These are phyloP conservation scores for Drechmeria coniospora DNA, from an alignment of 2,329 filamentous ascomycete species.

Conservation along the genomic window DNA sequence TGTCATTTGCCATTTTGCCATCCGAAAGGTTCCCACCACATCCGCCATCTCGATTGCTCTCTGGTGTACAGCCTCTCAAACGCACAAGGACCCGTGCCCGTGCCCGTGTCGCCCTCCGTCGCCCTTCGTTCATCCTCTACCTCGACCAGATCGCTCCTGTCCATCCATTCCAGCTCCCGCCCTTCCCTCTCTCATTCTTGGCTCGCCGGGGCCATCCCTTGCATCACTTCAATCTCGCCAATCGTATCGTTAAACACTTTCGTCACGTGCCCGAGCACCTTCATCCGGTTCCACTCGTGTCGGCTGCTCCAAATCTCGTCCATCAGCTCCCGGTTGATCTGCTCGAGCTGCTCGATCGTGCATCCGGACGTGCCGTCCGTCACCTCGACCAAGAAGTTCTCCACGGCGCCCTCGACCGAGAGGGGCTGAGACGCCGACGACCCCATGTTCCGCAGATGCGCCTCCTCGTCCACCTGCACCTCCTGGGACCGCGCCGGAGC, in stretches of 20 bases:
- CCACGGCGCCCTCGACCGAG: conserved; percentile 33
- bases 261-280: conserved; percentile 48
- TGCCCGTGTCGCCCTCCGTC: too few species aligned
- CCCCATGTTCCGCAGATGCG: conserved; percentile 13
- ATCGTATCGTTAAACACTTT: conserved; percentile 64
- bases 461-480: conserved; percentile 7
- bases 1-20: too few species aligned
- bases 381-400: conserved; percentile 45
- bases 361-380: conserved; percentile 57
- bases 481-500: conserved; percentile 25
- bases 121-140: too few species aligned
- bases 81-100: too few species aligned
- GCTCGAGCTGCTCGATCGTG: conserved; percentile 86
- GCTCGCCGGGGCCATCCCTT: conserved; percentile 27
- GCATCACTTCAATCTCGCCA: conserved; percentile 45
- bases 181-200: conserved; percentile 14
- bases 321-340: conserved; percentile 84
- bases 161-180: background rate
- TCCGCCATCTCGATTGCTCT: too few species aligned
- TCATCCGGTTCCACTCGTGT: conserved; percentile 68
- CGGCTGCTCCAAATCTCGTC: conserved; percentile 70
- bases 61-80: too few species aligned
- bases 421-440: conserved; percentile 28
- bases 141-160: too few species aligned
- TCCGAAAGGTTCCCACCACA: too few species aligned